Evolutionary conservation across 2,329 filamentous ascomycete genomes (phyloP).

Genomic region (Xylaria sp.): DNA sequence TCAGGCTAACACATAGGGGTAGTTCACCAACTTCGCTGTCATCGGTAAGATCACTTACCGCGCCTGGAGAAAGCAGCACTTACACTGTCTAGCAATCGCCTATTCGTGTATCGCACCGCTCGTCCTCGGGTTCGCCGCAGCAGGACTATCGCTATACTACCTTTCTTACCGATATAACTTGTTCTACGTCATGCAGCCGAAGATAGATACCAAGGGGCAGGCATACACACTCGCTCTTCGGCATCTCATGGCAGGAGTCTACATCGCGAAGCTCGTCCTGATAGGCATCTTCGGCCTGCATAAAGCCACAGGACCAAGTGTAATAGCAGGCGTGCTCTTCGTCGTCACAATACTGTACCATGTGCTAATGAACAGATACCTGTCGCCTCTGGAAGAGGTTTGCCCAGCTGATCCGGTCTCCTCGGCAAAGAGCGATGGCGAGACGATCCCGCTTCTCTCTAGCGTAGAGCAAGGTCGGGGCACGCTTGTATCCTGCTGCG

Average conservation of each 20-base stretch:
- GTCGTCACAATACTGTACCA: slow-evolving; percentile 72
- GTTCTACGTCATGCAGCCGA: slow-evolving; percentile 75
- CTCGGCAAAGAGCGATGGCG: slow-evolving; percentile 36
- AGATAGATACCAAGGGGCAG: slow-evolving; percentile 79
- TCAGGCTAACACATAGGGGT: slow-evolving; percentile 25
- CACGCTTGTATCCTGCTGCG: slow-evolving; percentile 37
- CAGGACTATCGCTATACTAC: slow-evolving; percentile 77
- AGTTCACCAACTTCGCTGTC: slow-evolving; percentile 51
- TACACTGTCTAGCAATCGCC: slow-evolving; percentile 60
- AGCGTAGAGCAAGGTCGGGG: slow-evolving; percentile 44
- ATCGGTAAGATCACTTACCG: slow-evolving; percentile 42
- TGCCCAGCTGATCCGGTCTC: slow-evolving; percentile 44
- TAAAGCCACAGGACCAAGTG: slow-evolving; percentile 66
- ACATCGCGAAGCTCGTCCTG: slow-evolving; percentile 74
- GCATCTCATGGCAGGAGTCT: slow-evolving; percentile 77
- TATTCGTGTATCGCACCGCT: slow-evolving; percentile 80
- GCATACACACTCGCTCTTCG: slow-evolving; percentile 77
- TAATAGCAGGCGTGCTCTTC: slow-evolving; percentile 71
- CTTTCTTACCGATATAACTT: slow-evolving; percentile 81
- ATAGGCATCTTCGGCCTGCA: slow-evolving; percentile 76
- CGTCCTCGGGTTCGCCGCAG: slow-evolving; percentile 75
- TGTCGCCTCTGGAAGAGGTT: slow-evolving; percentile 48
- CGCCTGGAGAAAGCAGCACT: not conserved
- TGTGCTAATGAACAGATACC: slow-evolving; percentile 52
- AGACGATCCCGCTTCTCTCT: slow-evolving; percentile 45